phyloP scores from a whole-genome alignment of 1,284 basidiomycete genomes.

The Papiliotrema flavescens region DNA sequence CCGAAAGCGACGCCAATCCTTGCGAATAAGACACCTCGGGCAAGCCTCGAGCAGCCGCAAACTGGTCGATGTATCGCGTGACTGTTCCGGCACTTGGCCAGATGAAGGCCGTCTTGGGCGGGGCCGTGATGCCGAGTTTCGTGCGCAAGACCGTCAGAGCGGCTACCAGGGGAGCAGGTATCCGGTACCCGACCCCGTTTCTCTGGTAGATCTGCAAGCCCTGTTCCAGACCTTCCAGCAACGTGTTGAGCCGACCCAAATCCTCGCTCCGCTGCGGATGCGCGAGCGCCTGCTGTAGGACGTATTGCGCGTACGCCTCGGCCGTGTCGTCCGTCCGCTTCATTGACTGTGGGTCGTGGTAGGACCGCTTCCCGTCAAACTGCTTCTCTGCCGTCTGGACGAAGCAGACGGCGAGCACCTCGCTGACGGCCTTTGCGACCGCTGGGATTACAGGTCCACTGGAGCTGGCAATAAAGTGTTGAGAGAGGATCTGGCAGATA shows the following conservation, averaged over 20 bases:
- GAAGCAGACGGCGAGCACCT: background rate
- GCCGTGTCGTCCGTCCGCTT: background rate
- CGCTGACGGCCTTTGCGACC: background rate
- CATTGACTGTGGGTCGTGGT: background rate
- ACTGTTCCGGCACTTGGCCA: slow-evolving; percentile 2
- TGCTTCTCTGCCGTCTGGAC: background rate
- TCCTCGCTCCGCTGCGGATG: background rate
- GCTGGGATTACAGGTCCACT: background rate
- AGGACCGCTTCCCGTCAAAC: background rate
- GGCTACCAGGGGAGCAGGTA: slow-evolving; percentile 6
- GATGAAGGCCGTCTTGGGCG: background rate
- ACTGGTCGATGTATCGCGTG: background rate
- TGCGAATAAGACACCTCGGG: background rate
- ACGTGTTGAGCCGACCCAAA: background rate
- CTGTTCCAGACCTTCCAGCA: slow-evolving; percentile 3
- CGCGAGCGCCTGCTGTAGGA: background rate
- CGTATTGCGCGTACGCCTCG: slow-evolving; percentile 2
- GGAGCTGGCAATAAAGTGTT: background rate
- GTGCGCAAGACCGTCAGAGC: slow-evolving; percentile 13
- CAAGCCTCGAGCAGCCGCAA: background rate
- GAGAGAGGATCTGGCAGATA: background rate
- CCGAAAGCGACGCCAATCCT: background rate
- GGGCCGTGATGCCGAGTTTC: background rate
- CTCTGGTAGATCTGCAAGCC: background rate
- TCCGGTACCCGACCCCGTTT: background rate